Evolutionary conservation across 2,329 filamentous ascomycete species (phyloP).

Genomic region (Coniochaeta sp.): DNA sequence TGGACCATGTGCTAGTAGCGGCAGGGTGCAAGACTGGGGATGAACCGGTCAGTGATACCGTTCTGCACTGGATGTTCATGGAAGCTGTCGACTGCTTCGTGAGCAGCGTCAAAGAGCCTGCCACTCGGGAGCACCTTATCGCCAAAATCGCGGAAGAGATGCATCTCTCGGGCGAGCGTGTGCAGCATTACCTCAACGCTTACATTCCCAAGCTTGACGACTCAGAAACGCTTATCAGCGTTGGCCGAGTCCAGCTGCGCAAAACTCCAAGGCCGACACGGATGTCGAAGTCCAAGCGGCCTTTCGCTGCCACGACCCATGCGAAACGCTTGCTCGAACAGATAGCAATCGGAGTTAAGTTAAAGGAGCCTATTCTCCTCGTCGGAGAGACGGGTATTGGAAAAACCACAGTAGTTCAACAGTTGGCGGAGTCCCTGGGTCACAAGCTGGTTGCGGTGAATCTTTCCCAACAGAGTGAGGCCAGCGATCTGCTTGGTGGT

Average conservation of each 20-base stretch:
- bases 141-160: conserved; percentile 76
- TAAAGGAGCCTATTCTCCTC: conserved; percentile 82
- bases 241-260: conserved; percentile 59
- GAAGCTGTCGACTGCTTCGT: conserved; percentile 92
- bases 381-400: conserved; percentile 99
- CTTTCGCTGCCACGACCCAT: conserved; percentile 84
- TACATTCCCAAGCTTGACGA: conserved; percentile 66
- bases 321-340: conserved; percentile 82
- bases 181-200: conserved; percentile 66
- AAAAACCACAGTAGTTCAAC: conserved; percentile 94
- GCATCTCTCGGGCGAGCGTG: conserved; percentile 74
- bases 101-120: conserved; percentile 63
- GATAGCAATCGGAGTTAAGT: conserved; percentile 72
- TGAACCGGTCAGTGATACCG: conserved; percentile 65
- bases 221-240: conserved; percentile 45
- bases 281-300: conserved; percentile 45
- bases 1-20: conserved; percentile 57
- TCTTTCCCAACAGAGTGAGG: conserved; percentile 95
- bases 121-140: conserved; percentile 52
- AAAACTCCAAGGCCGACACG: conserved; percentile 47
- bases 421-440: conserved; percentile 75
- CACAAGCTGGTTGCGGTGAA: conserved; percentile 90
- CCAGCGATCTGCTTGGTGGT: conserved; percentile 87
- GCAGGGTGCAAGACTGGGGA: conserved; percentile 57
- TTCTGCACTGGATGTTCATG: conserved; percentile 79